Evolutionary conservation across 257 asterid genomes (phyloP).

Genomic region (Solanum bulbocastanum): DNA sequence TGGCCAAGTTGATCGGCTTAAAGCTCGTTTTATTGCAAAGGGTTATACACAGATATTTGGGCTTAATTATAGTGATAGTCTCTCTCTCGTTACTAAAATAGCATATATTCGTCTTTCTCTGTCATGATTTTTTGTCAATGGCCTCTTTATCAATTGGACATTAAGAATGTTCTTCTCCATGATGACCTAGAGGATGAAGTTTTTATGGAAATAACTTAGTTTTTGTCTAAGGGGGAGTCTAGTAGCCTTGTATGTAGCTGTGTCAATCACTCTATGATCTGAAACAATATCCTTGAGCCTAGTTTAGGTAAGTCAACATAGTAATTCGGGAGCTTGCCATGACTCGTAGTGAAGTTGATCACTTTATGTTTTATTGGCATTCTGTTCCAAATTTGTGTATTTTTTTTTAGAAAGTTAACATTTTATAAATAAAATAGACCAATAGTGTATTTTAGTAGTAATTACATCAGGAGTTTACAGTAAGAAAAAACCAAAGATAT

Average conservation of each 20-base stretch:
- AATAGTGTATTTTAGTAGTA: neutral
- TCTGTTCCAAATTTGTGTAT: neutral
- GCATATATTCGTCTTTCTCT: neutral
- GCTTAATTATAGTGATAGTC: neutral
- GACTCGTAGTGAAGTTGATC: neutral
- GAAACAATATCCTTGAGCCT: neutral
- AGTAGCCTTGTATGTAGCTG: neutral
- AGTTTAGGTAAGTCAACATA: neutral
- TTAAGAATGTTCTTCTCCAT: neutral
- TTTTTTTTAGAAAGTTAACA: neutral
- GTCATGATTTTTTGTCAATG: neutral
- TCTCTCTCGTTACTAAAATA: neutral
- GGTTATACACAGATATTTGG: neutral
- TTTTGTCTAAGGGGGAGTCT: neutral
- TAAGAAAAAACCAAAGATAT: neutral
- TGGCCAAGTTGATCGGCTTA: neutral
- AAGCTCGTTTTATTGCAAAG: neutral
- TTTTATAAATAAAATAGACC: neutral
- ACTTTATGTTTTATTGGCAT: neutral
- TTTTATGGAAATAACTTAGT: neutral
- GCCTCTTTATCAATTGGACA: neutral
- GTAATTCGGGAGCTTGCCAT: neutral
- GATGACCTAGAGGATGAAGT: neutral
- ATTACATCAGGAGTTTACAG: neutral
- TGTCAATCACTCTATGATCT: neutral